A percentile compares a stretch with the other conserved stretches of the same genome.
Conservation (phyloP, 2,329 filamentous ascomycete species). For the Pseudopithomyces chartarum region DNA sequence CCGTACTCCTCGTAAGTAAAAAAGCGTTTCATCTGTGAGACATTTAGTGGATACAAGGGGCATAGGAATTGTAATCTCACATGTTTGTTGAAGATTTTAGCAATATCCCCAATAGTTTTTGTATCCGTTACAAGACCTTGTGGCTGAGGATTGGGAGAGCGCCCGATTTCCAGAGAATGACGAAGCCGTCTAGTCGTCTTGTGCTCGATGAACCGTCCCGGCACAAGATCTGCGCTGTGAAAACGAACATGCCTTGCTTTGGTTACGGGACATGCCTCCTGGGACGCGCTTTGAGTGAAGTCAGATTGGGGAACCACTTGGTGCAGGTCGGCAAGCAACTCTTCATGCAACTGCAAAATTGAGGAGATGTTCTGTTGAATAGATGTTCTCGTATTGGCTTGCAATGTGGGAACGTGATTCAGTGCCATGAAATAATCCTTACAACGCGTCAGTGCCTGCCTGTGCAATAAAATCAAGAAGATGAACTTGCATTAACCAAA, state of each 20-base stretch:
- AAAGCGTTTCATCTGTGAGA: constrained; percentile 73
- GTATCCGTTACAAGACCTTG: constrained; percentile 55
- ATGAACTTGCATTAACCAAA: constrained; percentile 72
- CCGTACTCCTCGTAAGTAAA: constrained; percentile 91
- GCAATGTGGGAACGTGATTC: constrained; percentile 69
- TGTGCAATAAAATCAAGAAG: too few species aligned
- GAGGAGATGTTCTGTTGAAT: constrained; percentile 80
- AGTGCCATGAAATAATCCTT: constrained; percentile 62
- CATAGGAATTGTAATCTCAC: constrained; percentile 40
- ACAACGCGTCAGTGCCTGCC: constrained; percentile 7
- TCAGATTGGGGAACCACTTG: constrained; percentile 69
- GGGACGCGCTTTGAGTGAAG: constrained; percentile 43
- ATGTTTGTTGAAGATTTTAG: constrained; percentile 58
- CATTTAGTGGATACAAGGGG: constrained; percentile 38
- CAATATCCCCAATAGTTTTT: constrained; percentile 58
- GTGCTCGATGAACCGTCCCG: constrained; percentile 42
- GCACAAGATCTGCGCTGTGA: constrained; percentile 54
- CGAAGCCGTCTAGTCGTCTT: constrained; percentile 43
- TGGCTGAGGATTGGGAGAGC: constrained; percentile 45
- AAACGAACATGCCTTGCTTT: constrained; percentile 53
- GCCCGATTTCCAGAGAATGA: constrained; percentile 53
- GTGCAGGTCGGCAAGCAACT: constrained; percentile 76
- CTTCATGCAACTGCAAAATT: constrained; percentile 82
- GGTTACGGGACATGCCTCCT: constrained; percentile 38
- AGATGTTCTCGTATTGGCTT: constrained; percentile 68